Evolutionary conservation across 140 eudicot genomes (phyloP).

Genomic region (Erigeron philadelphicus): DNA sequence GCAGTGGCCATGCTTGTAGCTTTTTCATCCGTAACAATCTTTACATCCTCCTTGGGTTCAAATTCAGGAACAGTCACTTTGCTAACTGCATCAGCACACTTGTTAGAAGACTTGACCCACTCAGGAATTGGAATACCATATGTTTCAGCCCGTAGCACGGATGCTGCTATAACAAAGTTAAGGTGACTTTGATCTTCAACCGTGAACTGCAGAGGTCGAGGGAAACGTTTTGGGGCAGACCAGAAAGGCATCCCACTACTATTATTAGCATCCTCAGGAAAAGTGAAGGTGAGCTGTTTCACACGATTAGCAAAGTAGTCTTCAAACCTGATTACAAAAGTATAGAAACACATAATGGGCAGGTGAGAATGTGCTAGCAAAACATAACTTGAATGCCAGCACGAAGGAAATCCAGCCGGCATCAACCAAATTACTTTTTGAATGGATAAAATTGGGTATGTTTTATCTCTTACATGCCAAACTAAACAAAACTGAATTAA

Average conservation of each 20-base stretch:
- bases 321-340: conserved; percentile 53
- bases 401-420: too few relatives aligned
- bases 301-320: conserved; percentile 79
- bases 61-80: conserved; percentile 69
- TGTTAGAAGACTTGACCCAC: conserved; percentile 54
- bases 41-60: conserved; percentile 58
- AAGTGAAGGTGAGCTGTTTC: conserved; percentile 70
- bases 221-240: conserved; percentile 92
- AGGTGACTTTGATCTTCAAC: conserved; percentile 56
- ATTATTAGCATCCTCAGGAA: conserved; percentile 70
- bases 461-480: too few relatives aligned
- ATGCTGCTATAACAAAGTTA: conserved; percentile 56
- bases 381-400: not conserved
- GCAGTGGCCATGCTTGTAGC: conserved; percentile 65
- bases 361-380: not conserved
- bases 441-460: too few relatives aligned
- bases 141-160: conserved; percentile 70
- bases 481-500: too few relatives aligned
- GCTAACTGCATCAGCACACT: conserved; percentile 60
- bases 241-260: conserved; percentile 71
- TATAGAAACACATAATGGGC: conserved; percentile 3
- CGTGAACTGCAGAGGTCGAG: conserved; percentile 62
- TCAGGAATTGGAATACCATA: conserved; percentile 71
- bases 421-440: not conserved
- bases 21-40: conserved; percentile 74